Evolutionary conservation across 2,329 filamentous ascomycete species (phyloP), one percentile per base, ranked within the genome.

Genomic region (Alternaria hordeiaustralica): DNA sequence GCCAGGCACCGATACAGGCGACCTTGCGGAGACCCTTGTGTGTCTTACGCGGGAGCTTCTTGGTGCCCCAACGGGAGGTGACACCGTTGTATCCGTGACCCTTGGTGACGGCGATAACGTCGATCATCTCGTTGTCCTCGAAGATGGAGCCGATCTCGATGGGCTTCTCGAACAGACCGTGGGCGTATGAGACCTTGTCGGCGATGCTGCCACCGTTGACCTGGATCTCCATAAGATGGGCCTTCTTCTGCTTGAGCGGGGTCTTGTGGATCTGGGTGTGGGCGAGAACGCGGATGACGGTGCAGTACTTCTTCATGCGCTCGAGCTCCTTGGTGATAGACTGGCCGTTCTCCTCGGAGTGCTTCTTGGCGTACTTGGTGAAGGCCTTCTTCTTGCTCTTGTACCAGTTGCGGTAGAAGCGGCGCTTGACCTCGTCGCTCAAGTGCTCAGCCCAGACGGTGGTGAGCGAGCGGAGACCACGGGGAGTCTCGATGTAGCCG

Each of bases 341-440:
- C 78, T 92, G 87, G 80, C 93, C 94, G 86, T 85, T 92, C 87
- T 86, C 91, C 88, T 98, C 95, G 72, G 95, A 94, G 91, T 98
- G 93, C 91, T 97, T 95, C 93, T 98, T 99, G 88, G 96, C 93
- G 87, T 99, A 99, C 89, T 97, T 97, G 89, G 96, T 99, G 89
- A 99, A 99, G 70, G 96, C 96, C 95, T 99, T 99, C 93, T 97
- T 98, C 94, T 99, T 99, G 90, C 90, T 94, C 92, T 97, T 97
- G 92, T 99, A 99, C 96, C 96, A 99, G 92, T 99, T 99, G 94
- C 98, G 98, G 93, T 99, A 99, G 93, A 99, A 99, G 83, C 96
- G 93, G 82, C 96, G 93, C 92, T 97, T 97, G 85, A 99, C 83
- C 88, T 98, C 96, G 85, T 99, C 96, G 86, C 92, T 93, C 85